Evolutionary conservation across 257 asterid genomes (phyloP), one percentile per base, ranked within the genome.

Genomic region (Rauvolfia tetraphylla): DNA sequence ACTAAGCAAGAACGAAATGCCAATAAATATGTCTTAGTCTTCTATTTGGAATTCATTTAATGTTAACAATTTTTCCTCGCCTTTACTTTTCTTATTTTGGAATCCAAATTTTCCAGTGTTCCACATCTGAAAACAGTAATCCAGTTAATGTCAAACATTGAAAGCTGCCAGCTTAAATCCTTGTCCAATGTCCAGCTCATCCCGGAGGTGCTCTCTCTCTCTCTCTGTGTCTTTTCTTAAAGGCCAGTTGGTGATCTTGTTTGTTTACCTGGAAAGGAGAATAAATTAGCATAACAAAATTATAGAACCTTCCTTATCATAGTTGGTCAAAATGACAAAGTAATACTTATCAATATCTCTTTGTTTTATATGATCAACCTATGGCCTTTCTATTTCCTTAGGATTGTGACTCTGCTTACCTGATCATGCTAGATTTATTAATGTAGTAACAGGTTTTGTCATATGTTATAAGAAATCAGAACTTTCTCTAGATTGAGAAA

Each of bases 141-240:
- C 68, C 98, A 94, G 86, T 75, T 94, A 70, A 96, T 94, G 29
- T 88, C 97, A 56, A 88, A 90, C 59, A 90, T 94, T 79, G 92
- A 91, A 79, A 88, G 77, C 84, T 61, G 80, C 85, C 96, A 94
- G 86, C 90, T 92, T 51, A 90, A 82, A 80, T 51, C 92, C 77
- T 80, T 88, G 75, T 83, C 94, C 17, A 72, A 71, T 77, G 81
- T 78, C 78, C 89, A 79, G 78, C 84, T 70, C 70, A 58, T 79
- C 65, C 87, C 80, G 73, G 83, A 87, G 86, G 96, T 38, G 54
- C 72, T 33, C 44, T 44, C 33, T 5, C 9, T 8, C 6, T 13
- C 44, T 41, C 44, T 41, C 44, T 41, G 5, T 41, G 5, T 41
- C 44, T 38, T 39, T 73, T 7, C 38, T n/a, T 63, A n/a, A 51